Base-by-base conservation (phyloP, 106 monocot species). In the Phalaenopsis equestris region DNA sequence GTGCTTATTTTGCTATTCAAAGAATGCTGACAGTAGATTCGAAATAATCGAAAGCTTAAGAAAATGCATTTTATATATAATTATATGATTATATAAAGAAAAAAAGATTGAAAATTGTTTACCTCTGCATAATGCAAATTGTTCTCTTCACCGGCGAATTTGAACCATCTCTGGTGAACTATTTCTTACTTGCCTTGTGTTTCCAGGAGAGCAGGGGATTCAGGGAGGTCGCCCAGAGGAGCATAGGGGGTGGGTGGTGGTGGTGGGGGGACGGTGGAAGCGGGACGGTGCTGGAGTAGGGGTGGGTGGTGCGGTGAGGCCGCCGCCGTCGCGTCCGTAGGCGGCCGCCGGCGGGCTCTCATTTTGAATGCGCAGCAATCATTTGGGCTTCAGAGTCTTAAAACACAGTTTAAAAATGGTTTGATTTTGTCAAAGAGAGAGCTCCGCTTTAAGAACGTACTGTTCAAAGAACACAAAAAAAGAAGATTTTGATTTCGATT, bases 141-240 rank as follows among this genome's bases (percentile, higher is more conserved):
- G 43, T 45, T 45, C 30, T 30, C 30, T 30, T 48, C 52, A 52
- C 0, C 14, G 52, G 52, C 12, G 52, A 52, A 52, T 52, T 52
- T 52, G 52, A 12, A 52, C 3, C 52, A 52, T 0, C 48, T 48
- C 52, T 52, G 64, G 7, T 65, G 64, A 65, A 24, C n/a, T 21
- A 21, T 65, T 21, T 24, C 6, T 23, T 30, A 8, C 5, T 61
- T 61, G 57, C 17, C 0, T 12, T 6, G 30, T 23, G 68, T 39
- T 65, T 38, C 1, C 70, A 70, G 70, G 70, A 70, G 70, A 70
- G 38, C 70, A 70, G 74, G 74, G 74, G 17, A 74, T 18, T 74
- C 74, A 38, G 74, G 74, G 74, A 41, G 74, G 74, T 42, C 74
- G 18, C 74, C 74, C 38, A 74, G 42, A 38, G 74, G 74, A 74